A percentile compares a stretch with the other conserved stretches of the same genome.
phyloP scores from a whole-genome alignment of 257 asterid species.

The Solanum etuberosum region DNA sequence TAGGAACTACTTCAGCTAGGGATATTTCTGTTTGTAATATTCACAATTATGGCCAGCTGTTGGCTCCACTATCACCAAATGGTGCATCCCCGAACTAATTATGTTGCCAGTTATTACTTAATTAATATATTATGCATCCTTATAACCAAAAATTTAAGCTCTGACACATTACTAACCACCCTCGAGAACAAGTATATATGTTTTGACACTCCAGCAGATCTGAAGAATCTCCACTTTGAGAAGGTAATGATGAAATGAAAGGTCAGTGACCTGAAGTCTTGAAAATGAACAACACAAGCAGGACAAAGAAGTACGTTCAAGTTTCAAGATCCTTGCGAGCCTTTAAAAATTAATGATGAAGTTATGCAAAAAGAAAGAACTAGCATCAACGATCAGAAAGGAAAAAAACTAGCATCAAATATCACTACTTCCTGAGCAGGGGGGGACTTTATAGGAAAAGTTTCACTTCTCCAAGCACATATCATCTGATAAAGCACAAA shows the following conservation, averaged over 20 bases:
- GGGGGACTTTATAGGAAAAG: not conserved
- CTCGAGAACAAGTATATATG: not conserved
- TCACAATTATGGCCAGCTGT: not conserved
- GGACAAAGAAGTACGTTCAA: not conserved
- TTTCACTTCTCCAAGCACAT: not conserved
- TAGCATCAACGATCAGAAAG: not conserved
- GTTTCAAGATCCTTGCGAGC: not conserved
- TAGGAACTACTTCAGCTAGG: not conserved
- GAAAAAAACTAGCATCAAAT: not conserved
- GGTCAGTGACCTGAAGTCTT: not conserved
- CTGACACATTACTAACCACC: not conserved
- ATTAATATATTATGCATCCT: not conserved
- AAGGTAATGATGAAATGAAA: not conserved
- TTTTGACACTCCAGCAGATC: not conserved
- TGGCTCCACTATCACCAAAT: not conserved
- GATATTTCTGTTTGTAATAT: not conserved
- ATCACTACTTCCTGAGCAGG: not conserved
- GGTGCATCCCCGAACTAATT: not conserved
- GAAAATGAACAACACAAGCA: not conserved
- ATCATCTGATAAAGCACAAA: not conserved
- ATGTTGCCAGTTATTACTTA: not conserved
- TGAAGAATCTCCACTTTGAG: not conserved
- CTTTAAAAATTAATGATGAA: not conserved
- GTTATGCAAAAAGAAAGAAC: not conserved
- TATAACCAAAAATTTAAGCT: not conserved